Conservation (phyloP, 1,284 basidiomycete species). For the Boletus sp. region DNA sequence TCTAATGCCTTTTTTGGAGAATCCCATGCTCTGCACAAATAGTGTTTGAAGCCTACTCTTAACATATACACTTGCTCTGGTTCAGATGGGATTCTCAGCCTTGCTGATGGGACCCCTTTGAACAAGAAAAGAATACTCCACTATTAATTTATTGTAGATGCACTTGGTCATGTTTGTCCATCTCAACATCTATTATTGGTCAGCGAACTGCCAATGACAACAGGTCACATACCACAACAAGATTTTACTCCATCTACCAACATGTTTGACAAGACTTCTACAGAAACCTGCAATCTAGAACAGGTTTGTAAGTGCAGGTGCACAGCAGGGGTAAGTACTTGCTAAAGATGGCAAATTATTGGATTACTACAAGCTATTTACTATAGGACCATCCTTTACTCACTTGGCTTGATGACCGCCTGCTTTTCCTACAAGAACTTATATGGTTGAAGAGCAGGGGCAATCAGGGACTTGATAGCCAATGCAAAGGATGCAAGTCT, state of each 20-base stretch:
- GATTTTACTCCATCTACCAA: not conserved
- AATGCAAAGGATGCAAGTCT: not conserved
- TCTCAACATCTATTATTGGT: not conserved
- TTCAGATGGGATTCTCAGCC: not conserved
- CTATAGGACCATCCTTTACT: slow-evolving; percentile 1
- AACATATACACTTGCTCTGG: not conserved
- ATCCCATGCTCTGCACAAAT: not conserved
- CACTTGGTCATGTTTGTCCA: not conserved
- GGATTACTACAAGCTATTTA: not conserved
- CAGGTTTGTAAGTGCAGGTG: not conserved
- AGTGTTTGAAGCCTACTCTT: not conserved
- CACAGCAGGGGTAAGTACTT: slow-evolving; percentile 1
- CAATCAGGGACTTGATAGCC: not conserved
- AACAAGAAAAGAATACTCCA: slow-evolving; percentile 1
- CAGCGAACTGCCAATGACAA: not conserved
- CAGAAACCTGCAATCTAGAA: not conserved
- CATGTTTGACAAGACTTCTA: not conserved
- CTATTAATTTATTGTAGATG: not conserved
- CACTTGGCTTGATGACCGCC: not conserved
- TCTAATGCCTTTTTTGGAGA: slow-evolving; percentile 1
- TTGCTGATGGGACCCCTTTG: not conserved
- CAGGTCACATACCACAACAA: not conserved
- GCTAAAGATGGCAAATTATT: not conserved
- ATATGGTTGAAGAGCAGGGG: slow-evolving; percentile 1
- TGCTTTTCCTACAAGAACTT: slow-evolving; percentile 2